Base-by-base conservation (phyloP, 352 stramenopile genomes). In the Elongisporangium prolatum region DNA sequence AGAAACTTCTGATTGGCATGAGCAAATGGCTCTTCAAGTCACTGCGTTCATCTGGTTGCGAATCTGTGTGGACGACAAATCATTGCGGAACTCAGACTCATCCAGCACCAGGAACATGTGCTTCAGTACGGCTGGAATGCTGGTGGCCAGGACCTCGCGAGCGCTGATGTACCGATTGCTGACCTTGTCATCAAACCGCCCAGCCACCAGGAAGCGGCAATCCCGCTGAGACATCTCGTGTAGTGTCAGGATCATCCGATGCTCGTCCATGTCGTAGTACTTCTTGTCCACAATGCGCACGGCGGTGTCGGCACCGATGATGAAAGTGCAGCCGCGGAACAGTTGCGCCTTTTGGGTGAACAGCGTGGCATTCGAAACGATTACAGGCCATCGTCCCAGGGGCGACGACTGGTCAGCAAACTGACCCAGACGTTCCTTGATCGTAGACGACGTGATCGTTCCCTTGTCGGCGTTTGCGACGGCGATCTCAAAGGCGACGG, bases 301-400 rank as follows among this genome's bases (percentile, higher is more conserved):
- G 9, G 86, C 84, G 9, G 91, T 98, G 51, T 98, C 91, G 9
- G 86, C 91, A 22, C 91, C 91, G 58, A 98, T 84, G 14, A 96
- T 67, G 50, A 98, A 97, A 16, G 70, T 68, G 25, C 88, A 96
- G 14, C 68, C 62, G 28, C 71, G 68, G 22, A 97, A 80, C 1
- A 97, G 38, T 1, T 75, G 60, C 3, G 91, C 76, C 67, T 98
- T 97, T 17, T 94, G 68, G 1, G 73, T 63, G 28, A 97, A 97
- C 0, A 96, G 66, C 24, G 74, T 76, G 8, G 80, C 74, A 48
- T 89, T 89, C 16, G 90, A 96, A 44, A 96, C 69, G 1, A 91
- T 50, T 14, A 96, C 80, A 0, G 84, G 77, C 76, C 75, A 91
- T 14, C 44, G 53, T 40, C 63, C 80, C 0, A 77, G 44, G 40